Percentiles rank a stretch among this genome's conserved stretches.
Evolutionary conservation across 2,329 filamentous ascomycete species (phyloP).

Genomic region (Botryotinia globosa): DNA sequence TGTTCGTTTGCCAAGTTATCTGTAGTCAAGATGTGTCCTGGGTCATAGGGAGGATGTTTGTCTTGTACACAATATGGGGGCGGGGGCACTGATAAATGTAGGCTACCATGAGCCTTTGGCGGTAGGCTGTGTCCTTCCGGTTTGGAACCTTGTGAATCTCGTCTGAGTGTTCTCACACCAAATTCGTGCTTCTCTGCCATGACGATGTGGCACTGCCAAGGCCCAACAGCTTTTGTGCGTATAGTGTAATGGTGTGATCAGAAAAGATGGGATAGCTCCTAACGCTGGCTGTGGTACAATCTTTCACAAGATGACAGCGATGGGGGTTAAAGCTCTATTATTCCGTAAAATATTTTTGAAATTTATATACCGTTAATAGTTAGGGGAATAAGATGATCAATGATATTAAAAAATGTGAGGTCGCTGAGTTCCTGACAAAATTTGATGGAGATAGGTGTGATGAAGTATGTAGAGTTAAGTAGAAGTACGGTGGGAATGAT

Average conservation of each 20-base stretch:
- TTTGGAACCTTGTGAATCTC: not conserved
- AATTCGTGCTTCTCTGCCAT: constrained; percentile 1
- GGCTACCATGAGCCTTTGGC: not conserved
- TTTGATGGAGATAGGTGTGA: not conserved
- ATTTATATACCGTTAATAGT: not conserved
- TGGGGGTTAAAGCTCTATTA: not conserved
- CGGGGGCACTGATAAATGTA: not conserved
- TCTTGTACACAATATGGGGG: not conserved
- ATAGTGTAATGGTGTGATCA: not conserved
- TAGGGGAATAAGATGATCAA: not conserved
- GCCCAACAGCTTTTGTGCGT: not conserved
- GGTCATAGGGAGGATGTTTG: not conserved
- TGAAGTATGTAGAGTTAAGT: not conserved
- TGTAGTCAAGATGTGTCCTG: not conserved
- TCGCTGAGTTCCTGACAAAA: not conserved
- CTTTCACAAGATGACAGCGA: not conserved
- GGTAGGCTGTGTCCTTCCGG: not conserved
- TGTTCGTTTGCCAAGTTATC: not conserved
- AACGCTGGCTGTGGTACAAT: not conserved
- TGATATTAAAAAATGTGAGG: not conserved
- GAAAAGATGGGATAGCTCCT: not conserved
- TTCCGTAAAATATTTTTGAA: not conserved
- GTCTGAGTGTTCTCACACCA: constrained; percentile 2
- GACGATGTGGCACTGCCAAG: not conserved
- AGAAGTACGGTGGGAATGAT: not conserved